Evolutionary conservation across 2,329 filamentous ascomycete species (phyloP).

Genomic region (Pyrenochaeta sp.): DNA sequence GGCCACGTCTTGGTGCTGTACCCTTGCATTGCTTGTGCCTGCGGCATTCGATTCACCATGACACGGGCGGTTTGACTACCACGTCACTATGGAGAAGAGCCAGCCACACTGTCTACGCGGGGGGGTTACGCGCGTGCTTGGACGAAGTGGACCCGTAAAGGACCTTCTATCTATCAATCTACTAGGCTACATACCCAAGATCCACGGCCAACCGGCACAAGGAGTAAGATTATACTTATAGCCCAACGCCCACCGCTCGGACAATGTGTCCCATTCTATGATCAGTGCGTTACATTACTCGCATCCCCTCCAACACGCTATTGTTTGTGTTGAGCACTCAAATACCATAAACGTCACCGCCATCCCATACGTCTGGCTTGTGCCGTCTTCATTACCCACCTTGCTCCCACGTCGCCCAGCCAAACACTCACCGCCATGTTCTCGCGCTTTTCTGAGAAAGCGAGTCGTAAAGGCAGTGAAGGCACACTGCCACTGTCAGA

Average conservation of each 20-base stretch:
- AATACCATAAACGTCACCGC: conserved; percentile 10
- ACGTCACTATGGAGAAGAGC: conserved; percentile 42
- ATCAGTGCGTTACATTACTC: conserved; percentile 23
- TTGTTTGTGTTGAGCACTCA: conserved; percentile 28
- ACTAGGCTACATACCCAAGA: conserved; percentile 26
- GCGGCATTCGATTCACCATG: conserved; percentile 36
- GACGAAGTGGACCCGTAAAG: conserved; percentile 28
- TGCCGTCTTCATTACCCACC: conserved; percentile 13
- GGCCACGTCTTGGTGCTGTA: conserved; percentile 43
- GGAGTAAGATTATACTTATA: conserved; percentile 30
- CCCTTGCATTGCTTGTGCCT: conserved; percentile 49
- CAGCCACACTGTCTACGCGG: conserved; percentile 31
- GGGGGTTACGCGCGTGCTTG: conserved; percentile 38
- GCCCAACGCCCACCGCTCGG: conserved; percentile 14
- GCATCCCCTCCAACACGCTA: conserved; percentile 25
- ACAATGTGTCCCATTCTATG: conserved; percentile 8
- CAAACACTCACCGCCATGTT: conserved; percentile 21
- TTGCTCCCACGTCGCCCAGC: conserved; percentile 8
- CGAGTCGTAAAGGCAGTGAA: conserved; percentile 28
- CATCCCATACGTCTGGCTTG: conserved; percentile 11
- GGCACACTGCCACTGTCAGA: conserved; percentile 35
- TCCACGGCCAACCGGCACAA: conserved; percentile 20
- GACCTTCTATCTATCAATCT: conserved; percentile 25
- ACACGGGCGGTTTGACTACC: conserved; percentile 43
- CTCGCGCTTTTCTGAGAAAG: conserved; percentile 23